These are phyloP conservation scores for Urtica urens DNA, from an alignment of 306 rosid species.

Conservation along the genomic window DNA sequence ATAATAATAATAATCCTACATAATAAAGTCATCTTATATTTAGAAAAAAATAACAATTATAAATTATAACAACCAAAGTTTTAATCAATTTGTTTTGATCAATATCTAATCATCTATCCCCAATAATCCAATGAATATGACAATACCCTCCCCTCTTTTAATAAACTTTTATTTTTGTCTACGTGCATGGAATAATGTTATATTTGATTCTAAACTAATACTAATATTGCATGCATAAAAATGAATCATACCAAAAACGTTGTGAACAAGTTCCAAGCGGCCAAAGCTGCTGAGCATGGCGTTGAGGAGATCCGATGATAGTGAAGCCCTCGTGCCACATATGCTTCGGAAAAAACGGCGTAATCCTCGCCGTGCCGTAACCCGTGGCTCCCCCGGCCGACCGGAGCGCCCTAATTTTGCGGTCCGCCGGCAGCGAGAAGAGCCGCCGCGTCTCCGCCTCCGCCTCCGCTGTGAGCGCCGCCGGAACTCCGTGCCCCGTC, in stretches of 20 bases:
- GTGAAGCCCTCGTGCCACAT: slow-evolving; percentile 97
- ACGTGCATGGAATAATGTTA: slow-evolving; percentile 17
- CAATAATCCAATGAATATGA: too few relatives aligned
- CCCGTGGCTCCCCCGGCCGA: slow-evolving; percentile 39
- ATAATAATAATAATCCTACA: too few relatives aligned
- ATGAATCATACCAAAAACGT: slow-evolving; percentile 53
- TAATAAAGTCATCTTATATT: too few relatives aligned
- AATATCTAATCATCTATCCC: too few relatives aligned
- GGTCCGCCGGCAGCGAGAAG: slow-evolving; percentile 40
- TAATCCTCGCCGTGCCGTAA: slow-evolving; percentile 48
- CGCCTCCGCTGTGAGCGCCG: slow-evolving; percentile 23
- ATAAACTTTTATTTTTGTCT: neutral
- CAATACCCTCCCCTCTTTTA: neutral
- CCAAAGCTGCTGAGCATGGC: slow-evolving; percentile 56
- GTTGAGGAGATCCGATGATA: slow-evolving; percentile 41
- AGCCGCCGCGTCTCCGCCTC: slow-evolving; percentile 29
- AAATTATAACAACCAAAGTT: too few relatives aligned
- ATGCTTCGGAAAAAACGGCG: slow-evolving; percentile 44
- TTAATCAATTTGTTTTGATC: too few relatives aligned
- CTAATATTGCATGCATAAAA: slow-evolving; percentile 32
- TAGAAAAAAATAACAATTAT: too few relatives aligned
- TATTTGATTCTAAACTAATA: neutral
- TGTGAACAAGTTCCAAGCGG: slow-evolving; percentile 36
- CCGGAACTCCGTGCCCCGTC: slow-evolving; percentile 49
- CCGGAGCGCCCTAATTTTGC: slow-evolving; percentile 42